Conservation (phyloP, 495 filamentous ascomycete genomes). For the Schizothecium vesticola region DNA sequence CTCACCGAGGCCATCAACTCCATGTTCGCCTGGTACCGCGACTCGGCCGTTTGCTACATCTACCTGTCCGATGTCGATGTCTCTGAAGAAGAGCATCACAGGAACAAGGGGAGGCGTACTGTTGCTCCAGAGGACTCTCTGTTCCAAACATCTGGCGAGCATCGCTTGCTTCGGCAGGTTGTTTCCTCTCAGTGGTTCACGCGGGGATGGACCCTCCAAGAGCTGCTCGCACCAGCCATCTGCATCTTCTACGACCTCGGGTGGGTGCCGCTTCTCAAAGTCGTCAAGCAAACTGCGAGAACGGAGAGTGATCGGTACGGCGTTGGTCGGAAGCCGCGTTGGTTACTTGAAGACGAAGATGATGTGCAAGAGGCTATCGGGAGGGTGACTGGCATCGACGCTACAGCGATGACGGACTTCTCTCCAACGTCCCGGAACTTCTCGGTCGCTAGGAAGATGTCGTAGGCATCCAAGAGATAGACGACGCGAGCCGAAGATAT, state of each 20-base stretch:
- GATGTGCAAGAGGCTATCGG: not conserved
- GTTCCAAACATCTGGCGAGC: not conserved
- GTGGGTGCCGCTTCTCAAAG: not conserved
- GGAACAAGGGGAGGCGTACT: not conserved
- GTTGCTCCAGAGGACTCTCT: not conserved
- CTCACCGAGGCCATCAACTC: constrained; percentile 3
- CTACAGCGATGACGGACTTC: not conserved
- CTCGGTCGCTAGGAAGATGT: not conserved
- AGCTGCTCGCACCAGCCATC: not conserved
- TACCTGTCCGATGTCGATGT: constrained; percentile 17
- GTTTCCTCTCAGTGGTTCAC: not conserved
- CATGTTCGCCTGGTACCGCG: not conserved
- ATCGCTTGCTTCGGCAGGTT: not conserved
- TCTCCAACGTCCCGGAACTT: not conserved
- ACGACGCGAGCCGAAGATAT: not conserved
- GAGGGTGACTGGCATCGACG: not conserved
- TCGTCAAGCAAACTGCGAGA: not conserved
- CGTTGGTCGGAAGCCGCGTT: not conserved
- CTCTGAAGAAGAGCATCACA: not conserved
- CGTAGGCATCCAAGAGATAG: not conserved
- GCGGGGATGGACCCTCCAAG: not conserved
- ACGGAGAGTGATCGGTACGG: not conserved
- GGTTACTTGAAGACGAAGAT: not conserved
- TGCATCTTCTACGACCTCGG: not conserved
- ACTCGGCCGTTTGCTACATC: not conserved